These are phyloP conservation scores for Psidium friedrichsthalianum DNA, from an alignment of 345 rosid genomes.

Conservation along the genomic window DNA sequence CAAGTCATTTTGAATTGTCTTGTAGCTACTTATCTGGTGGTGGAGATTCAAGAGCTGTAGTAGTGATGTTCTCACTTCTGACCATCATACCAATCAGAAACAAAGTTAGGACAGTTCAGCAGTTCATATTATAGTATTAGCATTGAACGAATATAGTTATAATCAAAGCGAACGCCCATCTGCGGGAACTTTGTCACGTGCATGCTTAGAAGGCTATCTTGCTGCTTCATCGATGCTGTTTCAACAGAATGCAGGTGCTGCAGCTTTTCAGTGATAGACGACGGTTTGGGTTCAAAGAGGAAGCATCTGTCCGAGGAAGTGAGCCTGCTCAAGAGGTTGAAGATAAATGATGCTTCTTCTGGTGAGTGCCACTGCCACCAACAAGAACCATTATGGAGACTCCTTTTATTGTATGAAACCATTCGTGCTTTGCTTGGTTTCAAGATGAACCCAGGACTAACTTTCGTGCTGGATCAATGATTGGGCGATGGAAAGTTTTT, in stretches of 20 bases:
- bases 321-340: slow-evolving; percentile 38
- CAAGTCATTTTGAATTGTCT: background rate
- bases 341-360: slow-evolving; percentile 17
- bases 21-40: background rate
- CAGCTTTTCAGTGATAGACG: background rate
- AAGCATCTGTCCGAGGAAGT: slow-evolving; percentile 27
- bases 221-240: background rate
- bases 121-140: background rate
- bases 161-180: background rate
- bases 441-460: background rate
- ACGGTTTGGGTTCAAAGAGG: slow-evolving; percentile 32
- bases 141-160: background rate
- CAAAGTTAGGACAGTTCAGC: too few relatives aligned
- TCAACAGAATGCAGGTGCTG: background rate
- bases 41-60: background rate
- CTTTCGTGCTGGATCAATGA: background rate
- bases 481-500: background rate
- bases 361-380: slow-evolving; percentile 2
- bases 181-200: background rate
- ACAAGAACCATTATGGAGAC: background rate
- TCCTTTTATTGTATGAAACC: background rate
- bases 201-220: background rate
- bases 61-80: background rate
- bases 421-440: background rate
- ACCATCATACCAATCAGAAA: background rate